Evolutionary conservation across 441 rosid species (phyloP).

Genomic region (Populus hybrid): DNA sequence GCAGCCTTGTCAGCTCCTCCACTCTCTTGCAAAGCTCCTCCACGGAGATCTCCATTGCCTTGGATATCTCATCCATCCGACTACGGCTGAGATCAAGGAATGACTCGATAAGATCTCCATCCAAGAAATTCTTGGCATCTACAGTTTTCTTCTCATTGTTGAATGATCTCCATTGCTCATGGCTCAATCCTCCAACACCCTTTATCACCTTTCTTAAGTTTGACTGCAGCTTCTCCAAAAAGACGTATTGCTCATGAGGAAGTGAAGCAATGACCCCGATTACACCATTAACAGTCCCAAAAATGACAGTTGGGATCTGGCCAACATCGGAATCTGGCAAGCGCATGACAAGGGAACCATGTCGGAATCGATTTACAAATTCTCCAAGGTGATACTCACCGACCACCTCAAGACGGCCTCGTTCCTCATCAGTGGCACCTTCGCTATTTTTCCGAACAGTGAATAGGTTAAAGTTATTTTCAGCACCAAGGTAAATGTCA

Average conservation of each 20-base stretch:
- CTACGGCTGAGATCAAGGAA: conserved; percentile 74
- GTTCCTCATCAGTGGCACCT: conserved; percentile 97
- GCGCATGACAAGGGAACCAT: conserved; percentile 97
- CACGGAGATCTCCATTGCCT: conserved; percentile 56
- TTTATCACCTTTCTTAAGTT: conserved; percentile 81
- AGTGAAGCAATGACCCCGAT: conserved; percentile 96
- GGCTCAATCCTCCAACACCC: conserved; percentile 91
- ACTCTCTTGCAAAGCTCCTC: conserved; percentile 90
- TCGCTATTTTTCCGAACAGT: conserved; percentile 95
- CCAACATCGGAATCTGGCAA: conserved; percentile 91
- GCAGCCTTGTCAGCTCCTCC: conserved; percentile 87
- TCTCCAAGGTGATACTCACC: conserved; percentile 99
- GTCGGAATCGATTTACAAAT: conserved; percentile 81
- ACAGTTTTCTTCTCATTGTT: conserved; percentile 79
- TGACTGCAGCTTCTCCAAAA: conserved; percentile 80
- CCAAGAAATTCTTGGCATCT: conserved; percentile 78
- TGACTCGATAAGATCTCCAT: conserved; percentile 87
- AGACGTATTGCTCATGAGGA: conserved; percentile 69
- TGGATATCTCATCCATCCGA: conserved; percentile 84
- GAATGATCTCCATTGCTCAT: conserved; percentile 96
- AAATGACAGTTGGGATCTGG: conserved; percentile 79
- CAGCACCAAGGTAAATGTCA: conserved; percentile 91
- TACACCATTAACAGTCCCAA: conserved; percentile 83
- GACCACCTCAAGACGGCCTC: conserved; percentile 91
- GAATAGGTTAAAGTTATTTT: conserved; percentile 82